Evolutionary conservation across 805 yeast genomes (phyloP), one percentile per base, ranked within the genome.

Genomic region (Cyberlindnera lachancei): DNA sequence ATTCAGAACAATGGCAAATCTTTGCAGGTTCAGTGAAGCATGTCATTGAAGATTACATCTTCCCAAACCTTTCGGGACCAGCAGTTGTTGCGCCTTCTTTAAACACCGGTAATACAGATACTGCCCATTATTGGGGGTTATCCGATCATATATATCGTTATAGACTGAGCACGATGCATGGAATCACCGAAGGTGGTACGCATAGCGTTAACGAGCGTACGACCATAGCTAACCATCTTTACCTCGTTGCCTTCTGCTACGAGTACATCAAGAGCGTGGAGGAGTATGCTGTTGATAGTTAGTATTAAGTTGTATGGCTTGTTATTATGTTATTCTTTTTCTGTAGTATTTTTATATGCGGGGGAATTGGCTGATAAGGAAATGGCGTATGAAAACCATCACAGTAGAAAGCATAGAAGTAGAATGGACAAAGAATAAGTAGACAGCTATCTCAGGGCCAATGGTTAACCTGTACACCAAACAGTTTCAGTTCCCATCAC

Each of bases 51-150:
- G 78, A 77, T 30, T 50, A 45, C 39, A 39, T 69, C 55, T 46
- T 61, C 46, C 40, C 53, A 14, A 59, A 56, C n/a, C 15, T 27
- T 4, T 55, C 51, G 3, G 51, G 57, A 15, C 36, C 53, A n/a
- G 50, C 64, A 12, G 45, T 69, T 25, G 66, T 74, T 12, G 63
- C 80, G 3, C 85, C 87, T 3, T 59, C 70, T 17, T 51, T 79
- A 25, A 70, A 74, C 67, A 64, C 81, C 3, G 87, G 79, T 15
- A 79, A 79, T 54, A 80, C 88, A 4, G 88, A 81, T 48, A 79
- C 87, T 5, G 59, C 63, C 36, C 64, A 69, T 46, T 81, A 76
- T 55, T 78, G 85, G 86, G 50, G 56, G 26, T 57, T 81, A 44
- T 69, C 80, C 3, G 53, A 62, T 23, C 69, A 79, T 46, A 76